These are phyloP conservation scores for Moesziomyces sp. DNA, from an alignment of 1,284 basidiomycete genomes.

Conservation along the genomic window DNA sequence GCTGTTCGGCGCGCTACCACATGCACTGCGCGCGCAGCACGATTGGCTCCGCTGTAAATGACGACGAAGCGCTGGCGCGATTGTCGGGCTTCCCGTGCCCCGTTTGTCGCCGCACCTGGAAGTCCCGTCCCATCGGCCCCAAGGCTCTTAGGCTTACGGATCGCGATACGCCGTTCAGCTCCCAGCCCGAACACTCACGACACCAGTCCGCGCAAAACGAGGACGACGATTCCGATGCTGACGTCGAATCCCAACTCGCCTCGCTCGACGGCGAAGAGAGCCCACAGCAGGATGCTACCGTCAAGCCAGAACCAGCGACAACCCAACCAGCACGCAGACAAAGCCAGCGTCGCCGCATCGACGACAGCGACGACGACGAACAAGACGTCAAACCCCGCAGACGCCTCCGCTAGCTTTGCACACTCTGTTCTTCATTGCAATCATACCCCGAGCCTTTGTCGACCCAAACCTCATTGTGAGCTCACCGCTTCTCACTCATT, in stretches of 20 bases:
- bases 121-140: constrained; percentile 39
- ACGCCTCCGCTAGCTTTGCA: constrained; percentile 4
- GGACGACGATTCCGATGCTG: neutral
- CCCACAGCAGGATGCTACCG: constrained; percentile 3
- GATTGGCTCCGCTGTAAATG: constrained; percentile 16
- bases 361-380: constrained; percentile 17
- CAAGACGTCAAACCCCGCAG: constrained; percentile 21
- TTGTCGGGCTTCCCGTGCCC: constrained; percentile 24
- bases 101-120: constrained; percentile 18
- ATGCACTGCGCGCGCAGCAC: constrained; percentile 36
- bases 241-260: neutral
- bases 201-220: neutral
- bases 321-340: neutral
- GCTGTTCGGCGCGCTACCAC: constrained; percentile 30
- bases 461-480: neutral
- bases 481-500: neutral
- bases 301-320: constrained; percentile 27
- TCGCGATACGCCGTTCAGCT: constrained; percentile 8
- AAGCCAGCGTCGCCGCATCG: neutral
- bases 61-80: constrained; percentile 20
- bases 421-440: neutral
- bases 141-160: constrained; percentile 14
- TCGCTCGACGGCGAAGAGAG: neutral
- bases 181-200: constrained; percentile 9
- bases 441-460: neutral